These are phyloP conservation scores for Psilocybe cyanescens DNA, from an alignment of 768 basidiomycete species.

Conservation along the genomic window DNA sequence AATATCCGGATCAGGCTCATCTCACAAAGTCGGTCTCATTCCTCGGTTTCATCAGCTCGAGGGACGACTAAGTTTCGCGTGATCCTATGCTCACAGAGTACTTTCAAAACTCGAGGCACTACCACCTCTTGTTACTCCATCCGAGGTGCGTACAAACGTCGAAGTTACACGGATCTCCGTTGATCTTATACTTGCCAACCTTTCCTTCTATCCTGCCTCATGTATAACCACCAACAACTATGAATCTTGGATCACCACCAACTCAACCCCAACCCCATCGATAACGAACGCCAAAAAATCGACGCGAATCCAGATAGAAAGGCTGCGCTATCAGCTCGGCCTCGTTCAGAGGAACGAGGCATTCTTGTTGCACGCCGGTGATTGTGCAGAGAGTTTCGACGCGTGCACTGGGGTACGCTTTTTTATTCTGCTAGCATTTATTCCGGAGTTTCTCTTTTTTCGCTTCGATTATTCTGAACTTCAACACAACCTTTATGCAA, in stretches of 20 bases:
- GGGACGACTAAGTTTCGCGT: background rate
- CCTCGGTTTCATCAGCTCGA: background rate
- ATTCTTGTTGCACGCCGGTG: conserved; percentile 95
- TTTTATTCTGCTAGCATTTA: background rate
- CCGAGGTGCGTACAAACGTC: conserved; percentile 65
- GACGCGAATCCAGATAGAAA: conserved; percentile 64
- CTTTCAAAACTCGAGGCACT: conserved; percentile 76
- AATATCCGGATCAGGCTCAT: conserved; percentile 67
- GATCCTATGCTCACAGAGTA: conserved; percentile 49
- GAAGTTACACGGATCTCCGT: conserved; percentile 32
- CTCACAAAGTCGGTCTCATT: conserved; percentile 52
- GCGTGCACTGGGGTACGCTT: conserved; percentile 80
- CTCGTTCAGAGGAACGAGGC: conserved; percentile 87
- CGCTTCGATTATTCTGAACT: too few species aligned
- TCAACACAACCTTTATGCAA: too few species aligned
- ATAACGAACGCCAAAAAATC: background rate
- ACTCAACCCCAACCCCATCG: background rate
- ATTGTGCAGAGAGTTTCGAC: conserved; percentile 96
- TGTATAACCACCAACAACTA: conserved; percentile 4
- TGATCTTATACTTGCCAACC: conserved; percentile 5
- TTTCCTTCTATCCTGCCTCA: conserved; percentile 13
- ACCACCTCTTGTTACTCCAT: conserved; percentile 91
- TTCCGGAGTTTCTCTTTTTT: too few species aligned
- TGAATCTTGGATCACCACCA: conserved; percentile 5
- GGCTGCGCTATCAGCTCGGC: conserved; percentile 77